Evolutionary conservation across 228 moss, liverwort and hornwort species (phyloP).

Genomic region (Sphagnum fallax): DNA sequence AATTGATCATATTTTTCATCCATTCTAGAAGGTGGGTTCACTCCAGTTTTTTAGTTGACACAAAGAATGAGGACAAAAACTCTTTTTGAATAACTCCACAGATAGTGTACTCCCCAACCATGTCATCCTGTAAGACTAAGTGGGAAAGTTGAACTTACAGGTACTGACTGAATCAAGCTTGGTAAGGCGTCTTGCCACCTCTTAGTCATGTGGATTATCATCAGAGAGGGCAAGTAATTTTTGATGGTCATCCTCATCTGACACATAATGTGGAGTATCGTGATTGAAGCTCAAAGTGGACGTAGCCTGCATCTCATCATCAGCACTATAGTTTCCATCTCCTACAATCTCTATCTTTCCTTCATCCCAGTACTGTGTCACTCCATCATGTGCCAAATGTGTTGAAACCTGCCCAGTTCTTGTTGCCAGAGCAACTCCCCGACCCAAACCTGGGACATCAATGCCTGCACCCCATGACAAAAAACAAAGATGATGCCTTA

Average conservation of each 20-base stretch:
- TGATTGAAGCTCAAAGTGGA: no score
- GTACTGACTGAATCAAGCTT: conserved; percentile 44
- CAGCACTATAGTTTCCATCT: conserved; percentile 19
- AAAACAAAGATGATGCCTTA: no score
- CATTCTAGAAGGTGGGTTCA: no score
- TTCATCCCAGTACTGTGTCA: conserved; percentile 38
- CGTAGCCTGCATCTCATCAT: conserved; percentile 2
- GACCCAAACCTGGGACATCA: no score
- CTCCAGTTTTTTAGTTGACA: no score
- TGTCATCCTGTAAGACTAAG: no score
- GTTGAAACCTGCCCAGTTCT: conserved; percentile 16
- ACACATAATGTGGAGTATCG: conserved; percentile 6
- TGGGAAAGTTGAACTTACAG: conserved; percentile 8
- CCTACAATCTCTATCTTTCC: conserved; percentile 29
- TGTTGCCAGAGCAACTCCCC: no score
- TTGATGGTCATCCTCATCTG: conserved; percentile 16
- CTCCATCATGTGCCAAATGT: conserved; percentile 20
- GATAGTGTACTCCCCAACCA: no score
- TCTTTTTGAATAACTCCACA: no score
- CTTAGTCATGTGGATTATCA: conserved; percentile 46
- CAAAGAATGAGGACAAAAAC: no score
- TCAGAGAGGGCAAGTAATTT: conserved; percentile 48
- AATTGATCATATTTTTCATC: no score
- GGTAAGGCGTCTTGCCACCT: conserved; percentile 54
- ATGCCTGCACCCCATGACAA: no score